A percentile compares a stretch with the other conserved stretches of the same genome.
Conservation (phyloP, 2,329 filamentous ascomycete genomes). For the Ophiostoma tasmaniense region DNA sequence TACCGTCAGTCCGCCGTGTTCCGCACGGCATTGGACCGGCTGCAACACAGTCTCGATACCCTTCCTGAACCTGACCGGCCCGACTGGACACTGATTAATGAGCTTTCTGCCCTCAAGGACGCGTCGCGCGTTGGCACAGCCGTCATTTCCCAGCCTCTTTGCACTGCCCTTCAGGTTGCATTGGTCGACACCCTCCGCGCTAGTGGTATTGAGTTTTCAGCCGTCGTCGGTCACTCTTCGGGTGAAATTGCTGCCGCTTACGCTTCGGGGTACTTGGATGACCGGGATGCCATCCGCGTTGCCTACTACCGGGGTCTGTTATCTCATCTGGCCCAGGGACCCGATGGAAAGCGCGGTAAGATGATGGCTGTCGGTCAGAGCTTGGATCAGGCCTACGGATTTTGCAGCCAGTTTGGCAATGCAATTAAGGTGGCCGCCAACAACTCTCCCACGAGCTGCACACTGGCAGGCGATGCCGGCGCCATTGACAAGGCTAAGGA, state of each 20-base stretch:
- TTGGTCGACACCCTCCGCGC: neutral
- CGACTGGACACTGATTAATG: neutral
- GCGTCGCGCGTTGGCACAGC: neutral
- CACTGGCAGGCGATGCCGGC: neutral
- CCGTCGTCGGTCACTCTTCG: neutral
- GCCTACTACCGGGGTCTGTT: neutral
- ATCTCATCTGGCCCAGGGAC: neutral
- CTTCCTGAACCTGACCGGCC: neutral
- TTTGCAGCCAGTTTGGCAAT: neutral
- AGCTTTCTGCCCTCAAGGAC: neutral
- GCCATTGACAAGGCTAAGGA: neutral
- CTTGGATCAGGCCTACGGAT: neutral
- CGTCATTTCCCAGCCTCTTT: neutral
- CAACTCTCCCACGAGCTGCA: neutral
- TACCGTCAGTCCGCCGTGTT: neutral
- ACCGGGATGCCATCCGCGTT: neutral
- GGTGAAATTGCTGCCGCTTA: neutral
- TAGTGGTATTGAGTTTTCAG: neutral
- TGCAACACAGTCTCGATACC: neutral
- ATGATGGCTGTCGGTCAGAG: neutral
- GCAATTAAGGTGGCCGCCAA: neutral
- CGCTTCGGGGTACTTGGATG: neutral
- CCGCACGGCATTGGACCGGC: neutral
- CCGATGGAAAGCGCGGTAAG: neutral
- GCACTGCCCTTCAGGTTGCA: neutral